Percentiles rank a stretch among this genome's conserved stretches.
phyloP scores from a whole-genome alignment of 1,284 basidiomycete species.

The Ceraceosorus bombacis region DNA sequence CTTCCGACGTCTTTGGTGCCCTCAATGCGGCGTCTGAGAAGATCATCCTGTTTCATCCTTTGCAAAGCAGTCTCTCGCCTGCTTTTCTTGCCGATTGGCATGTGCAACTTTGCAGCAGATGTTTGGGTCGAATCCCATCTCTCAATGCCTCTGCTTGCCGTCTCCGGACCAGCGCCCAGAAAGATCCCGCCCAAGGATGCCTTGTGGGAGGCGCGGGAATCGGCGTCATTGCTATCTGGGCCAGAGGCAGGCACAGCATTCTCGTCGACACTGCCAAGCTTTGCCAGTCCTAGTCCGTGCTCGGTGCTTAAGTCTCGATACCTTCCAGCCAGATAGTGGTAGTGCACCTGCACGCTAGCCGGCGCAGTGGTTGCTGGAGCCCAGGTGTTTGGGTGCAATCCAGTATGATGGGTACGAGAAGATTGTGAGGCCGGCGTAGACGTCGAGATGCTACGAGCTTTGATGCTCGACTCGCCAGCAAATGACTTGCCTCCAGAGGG shows the following conservation, averaged over 20 bases:
- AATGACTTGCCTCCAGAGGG: no score
- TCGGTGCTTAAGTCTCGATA: constrained; percentile 19
- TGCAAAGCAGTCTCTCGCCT: constrained; percentile 15
- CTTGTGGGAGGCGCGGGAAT: neutral
- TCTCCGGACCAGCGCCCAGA: neutral
- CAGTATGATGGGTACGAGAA: no score
- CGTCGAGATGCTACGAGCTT: no score
- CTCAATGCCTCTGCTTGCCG: no score
- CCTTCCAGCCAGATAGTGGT: constrained; percentile 20
- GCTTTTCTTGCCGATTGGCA: neutral
- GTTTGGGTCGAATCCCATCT: no score
- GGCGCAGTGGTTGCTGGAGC: constrained; percentile 11
- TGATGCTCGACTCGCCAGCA: no score
- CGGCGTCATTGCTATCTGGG: neutral
- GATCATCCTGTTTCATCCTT: constrained; percentile 19
- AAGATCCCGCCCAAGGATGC: constrained; percentile 1
- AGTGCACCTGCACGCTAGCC: constrained; percentile 23
- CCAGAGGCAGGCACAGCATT: neutral
- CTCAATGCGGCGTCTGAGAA: constrained; percentile 18
- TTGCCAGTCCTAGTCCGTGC: constrained; percentile 19
- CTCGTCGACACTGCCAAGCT: neutral
- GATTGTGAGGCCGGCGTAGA: no score
- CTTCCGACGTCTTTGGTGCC: constrained; percentile 18
- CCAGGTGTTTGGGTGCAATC: neutral
- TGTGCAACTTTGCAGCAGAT: neutral